Percentiles rank a stretch among this genome's conserved stretches.
Conservation (phyloP, 257 asterid genomes). For the Lycium ferocissimum region DNA sequence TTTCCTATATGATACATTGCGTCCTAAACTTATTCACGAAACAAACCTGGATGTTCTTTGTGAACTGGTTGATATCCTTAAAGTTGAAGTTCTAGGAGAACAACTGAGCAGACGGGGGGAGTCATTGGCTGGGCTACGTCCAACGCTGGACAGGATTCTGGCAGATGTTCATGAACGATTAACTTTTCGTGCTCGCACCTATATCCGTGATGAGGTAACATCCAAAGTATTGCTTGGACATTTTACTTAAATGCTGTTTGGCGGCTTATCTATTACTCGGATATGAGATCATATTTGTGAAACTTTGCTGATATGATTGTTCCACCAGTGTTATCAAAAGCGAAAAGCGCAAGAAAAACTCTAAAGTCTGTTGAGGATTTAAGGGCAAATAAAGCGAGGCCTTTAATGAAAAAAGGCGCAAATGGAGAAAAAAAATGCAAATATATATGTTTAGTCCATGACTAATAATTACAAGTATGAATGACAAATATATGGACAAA, state of each 20-base stretch:
- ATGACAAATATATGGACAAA: too few species aligned
- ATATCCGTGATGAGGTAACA: conserved; percentile 91
- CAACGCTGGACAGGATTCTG: conserved; percentile 88
- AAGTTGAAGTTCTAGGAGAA: conserved; percentile 94
- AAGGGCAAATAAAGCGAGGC: too few species aligned
- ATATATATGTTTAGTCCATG: too few species aligned
- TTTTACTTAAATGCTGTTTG: conserved; percentile 14
- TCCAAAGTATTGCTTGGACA: conserved; percentile 27
- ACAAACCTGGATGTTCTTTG: conserved; percentile 95
- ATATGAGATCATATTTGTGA: background rate
- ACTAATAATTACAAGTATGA: too few species aligned
- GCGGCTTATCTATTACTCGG: background rate
- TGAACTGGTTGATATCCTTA: conserved; percentile 92
- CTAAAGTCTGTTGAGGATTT: too few species aligned
- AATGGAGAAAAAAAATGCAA: too few species aligned
- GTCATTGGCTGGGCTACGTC: conserved; percentile 86
- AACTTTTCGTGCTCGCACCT: conserved; percentile 96
- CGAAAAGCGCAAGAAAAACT: too few species aligned
- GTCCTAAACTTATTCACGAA: conserved; percentile 97
- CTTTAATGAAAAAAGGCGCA: too few species aligned
- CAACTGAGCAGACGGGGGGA: conserved; percentile 88
- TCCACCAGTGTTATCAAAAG: background rate
- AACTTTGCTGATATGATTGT: background rate
- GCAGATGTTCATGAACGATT: conserved; percentile 97
- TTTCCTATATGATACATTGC: conserved; percentile 86